Percentiles rank a stretch among this genome's conserved stretches.
These are phyloP conservation scores for Pleurotus tuber-regium DNA, from an alignment of 768 basidiomycete species.

Conservation along the genomic window DNA sequence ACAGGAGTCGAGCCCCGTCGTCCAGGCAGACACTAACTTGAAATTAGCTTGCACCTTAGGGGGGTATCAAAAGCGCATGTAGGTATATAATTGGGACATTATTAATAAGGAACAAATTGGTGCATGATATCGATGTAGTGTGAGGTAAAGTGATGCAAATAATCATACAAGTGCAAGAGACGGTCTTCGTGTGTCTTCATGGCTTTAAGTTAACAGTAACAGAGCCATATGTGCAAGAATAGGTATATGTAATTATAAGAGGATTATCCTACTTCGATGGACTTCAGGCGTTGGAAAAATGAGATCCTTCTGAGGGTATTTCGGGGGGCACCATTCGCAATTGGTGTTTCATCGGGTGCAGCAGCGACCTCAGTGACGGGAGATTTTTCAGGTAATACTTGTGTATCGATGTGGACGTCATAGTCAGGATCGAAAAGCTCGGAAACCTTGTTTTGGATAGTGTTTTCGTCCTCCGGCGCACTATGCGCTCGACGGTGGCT, in stretches of 20 bases:
- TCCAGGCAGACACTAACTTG: not conserved
- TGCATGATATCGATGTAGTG: not conserved
- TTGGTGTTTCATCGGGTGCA: slow-evolving; percentile 1
- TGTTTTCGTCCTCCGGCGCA: slow-evolving; percentile 36
- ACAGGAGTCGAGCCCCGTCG: not conserved
- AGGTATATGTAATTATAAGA: slow-evolving; percentile 3
- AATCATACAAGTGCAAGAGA: slow-evolving; percentile 6
- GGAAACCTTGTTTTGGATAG: slow-evolving; percentile 19
- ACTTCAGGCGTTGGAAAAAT: slow-evolving; percentile 33
- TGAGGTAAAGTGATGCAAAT: slow-evolving; percentile 1
- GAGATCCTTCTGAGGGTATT: slow-evolving; percentile 30
- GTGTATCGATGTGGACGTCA: not conserved
- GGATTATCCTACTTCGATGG: slow-evolving; percentile 10
- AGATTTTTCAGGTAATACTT: not conserved
- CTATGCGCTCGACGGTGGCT: slow-evolving; percentile 50
- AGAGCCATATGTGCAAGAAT: not conserved
- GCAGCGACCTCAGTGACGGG: not conserved
- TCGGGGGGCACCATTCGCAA: slow-evolving; percentile 14
- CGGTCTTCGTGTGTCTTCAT: not conserved
- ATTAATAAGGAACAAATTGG: too few relatives aligned
- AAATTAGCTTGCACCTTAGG: too few relatives aligned
- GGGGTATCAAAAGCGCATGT: too few relatives aligned
- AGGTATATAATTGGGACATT: too few relatives aligned
- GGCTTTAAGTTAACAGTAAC: not conserved
- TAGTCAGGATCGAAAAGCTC: slow-evolving; percentile 2